Evolutionary conservation across 129 eudicot species (phyloP), one percentile per base, ranked within the genome.

Genomic region (Saposhnikovia divaricata): DNA sequence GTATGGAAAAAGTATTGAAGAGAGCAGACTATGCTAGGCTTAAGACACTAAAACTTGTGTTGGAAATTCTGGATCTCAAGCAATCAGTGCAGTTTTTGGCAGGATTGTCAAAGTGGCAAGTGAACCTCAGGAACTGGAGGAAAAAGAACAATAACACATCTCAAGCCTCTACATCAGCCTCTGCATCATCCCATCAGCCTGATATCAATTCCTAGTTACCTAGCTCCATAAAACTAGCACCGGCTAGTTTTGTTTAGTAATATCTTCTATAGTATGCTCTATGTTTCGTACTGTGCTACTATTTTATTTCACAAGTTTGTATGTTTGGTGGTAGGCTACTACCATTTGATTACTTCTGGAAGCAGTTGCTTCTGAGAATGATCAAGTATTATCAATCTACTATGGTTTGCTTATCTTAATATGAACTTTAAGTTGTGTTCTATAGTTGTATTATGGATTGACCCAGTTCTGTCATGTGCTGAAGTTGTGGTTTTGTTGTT

Each of bases 11-110:
- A 68, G 90, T 87, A 82, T 87, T 93, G 95, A 91, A 89, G 70
- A 88, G 88, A 97, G 98, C 88, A 2, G 98, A 93, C 75, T 91
- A 92, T 76, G 95, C 80, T 50, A 88, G 98, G 85, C 79, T 93
- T 18, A 71, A 37, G 75, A 19, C 75, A 19, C 43, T 71, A 19
- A 71, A 71, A 9, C 27, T 68, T 28, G 9, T 68, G 42, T 68
- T 68, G 73, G 73, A 31, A 7, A 68, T 68, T 34, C 37, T 68
- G 73, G 73, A 68, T 68, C 73, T 34, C 21, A 68, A 68, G 15
- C 73, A 68, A 15, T 68, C 73, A 0, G 39, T 68, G 73, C 40
- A 68, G 73, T 68, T 68, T 31, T 68, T 68, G 73, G 73, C 73
- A 31, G 73, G 72, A 65, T 1, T 68, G 73, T 14, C 72, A 25